phyloP scores from a whole-genome alignment of 345 rosid species.

The Passiflora organensis region DNA sequence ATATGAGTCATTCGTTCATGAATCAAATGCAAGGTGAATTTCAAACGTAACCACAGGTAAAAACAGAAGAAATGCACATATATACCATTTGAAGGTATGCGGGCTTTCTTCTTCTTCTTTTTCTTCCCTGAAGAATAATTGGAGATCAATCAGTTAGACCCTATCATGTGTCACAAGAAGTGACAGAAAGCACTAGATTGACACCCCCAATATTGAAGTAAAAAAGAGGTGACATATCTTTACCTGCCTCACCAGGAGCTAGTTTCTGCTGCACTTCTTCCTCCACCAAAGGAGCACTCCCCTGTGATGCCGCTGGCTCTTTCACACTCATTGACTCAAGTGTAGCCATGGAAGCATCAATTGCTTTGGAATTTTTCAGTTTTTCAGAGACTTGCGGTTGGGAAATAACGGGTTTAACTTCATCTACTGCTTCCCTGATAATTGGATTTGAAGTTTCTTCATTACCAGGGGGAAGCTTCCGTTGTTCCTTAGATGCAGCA shows the following conservation, averaged over 20 bases:
- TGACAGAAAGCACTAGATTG: background rate
- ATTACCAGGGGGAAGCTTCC: slow-evolving; percentile 25
- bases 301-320: slow-evolving; percentile 64
- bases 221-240: background rate
- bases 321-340: slow-evolving; percentile 61
- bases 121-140: slow-evolving; percentile 52
- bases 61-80: background rate
- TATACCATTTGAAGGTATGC: slow-evolving; percentile 53
- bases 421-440: slow-evolving; percentile 29
- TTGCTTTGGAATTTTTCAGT: slow-evolving; percentile 35
- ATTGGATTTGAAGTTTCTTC: slow-evolving; percentile 35
- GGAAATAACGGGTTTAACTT: slow-evolving; percentile 39
- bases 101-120: slow-evolving; percentile 78
- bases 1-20: too few species aligned
- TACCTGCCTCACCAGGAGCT: slow-evolving; percentile 27
- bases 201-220: background rate
- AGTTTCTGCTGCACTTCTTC: slow-evolving; percentile 38
- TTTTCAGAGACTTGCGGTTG: slow-evolving; percentile 39
- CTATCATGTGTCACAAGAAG: background rate
- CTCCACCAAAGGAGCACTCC: slow-evolving; percentile 32
- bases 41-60: background rate
- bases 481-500: slow-evolving; percentile 72
- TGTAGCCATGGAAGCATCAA: slow-evolving; percentile 61
- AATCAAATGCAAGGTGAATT: too few species aligned
- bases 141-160: slow-evolving; percentile 2